Base-by-base conservation (phyloP, 139 green algal genomes). In the Chlorella sp. region DNA sequence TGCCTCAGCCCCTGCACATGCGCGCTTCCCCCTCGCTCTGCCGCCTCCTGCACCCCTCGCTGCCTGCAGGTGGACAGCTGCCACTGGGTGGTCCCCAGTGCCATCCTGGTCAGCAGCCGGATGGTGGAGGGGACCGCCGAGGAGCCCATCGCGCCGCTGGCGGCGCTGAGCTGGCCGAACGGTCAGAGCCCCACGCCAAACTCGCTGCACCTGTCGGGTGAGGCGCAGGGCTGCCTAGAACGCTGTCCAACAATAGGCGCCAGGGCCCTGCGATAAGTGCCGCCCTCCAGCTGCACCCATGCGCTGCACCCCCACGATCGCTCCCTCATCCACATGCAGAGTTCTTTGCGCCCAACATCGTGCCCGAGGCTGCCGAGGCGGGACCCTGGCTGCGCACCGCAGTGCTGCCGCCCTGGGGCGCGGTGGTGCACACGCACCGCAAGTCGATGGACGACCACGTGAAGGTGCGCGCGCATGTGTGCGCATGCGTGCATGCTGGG, bases 361-460 rank as follows among this genome's bases (percentile, higher is more conserved):
- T 15, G 0, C 27, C 58, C 11, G 36, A 23, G 0, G 38, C 38
- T 1, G 38, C 63, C 8, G 29, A 25, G 9, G 29, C n/a, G 11
- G 73, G 73, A 4, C 63, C 73, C 63, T 73, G 63, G 73, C 63
- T 79, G 73, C 63, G 42, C 29, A 31, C 40, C 0, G 45, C 58
- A 3, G 17, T 62, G 0, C 45, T 88, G 29, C 46, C 67, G 3
- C 48, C 67, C 27, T 91, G 86, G 87, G 77, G 62, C 29, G 74
- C 67, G 21, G 29, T 72, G 0, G 71, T 89, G 31, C 68, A 69
- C 4, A 66, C 76, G 23, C 87, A 92, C 75, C 79, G 81, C 69
- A 86, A 87, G 77, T 59, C 79, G 9, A 66, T 43, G 2, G 87
- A 92, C 61, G 82, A 90, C n/a, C 87, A 92, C 65, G 55, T 92